Evolutionary conservation across 73 alveolate genomes (phyloP).

Genomic region (Durusdinium trenchii): DNA sequence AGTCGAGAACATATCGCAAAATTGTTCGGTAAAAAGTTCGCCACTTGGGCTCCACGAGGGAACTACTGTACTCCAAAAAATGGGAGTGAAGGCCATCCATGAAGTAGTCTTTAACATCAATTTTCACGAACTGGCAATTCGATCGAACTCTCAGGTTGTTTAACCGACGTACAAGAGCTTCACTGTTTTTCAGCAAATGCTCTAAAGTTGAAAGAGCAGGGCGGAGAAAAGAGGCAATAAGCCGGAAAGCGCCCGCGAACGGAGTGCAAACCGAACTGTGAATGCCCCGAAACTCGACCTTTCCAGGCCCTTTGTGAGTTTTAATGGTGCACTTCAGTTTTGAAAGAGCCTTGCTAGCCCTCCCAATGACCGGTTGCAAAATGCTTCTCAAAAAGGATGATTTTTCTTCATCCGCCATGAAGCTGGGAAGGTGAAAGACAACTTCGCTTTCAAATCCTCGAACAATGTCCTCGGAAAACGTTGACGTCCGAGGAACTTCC

Average conservation of each 20-base stretch:
- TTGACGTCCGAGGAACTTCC: not conserved
- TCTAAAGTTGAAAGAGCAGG: not conserved
- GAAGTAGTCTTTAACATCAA: not conserved
- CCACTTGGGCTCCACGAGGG: not conserved
- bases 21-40: not conserved
- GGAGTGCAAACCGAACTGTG: not conserved
- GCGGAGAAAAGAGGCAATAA: not conserved
- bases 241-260: not conserved
- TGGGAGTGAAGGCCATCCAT: conserved; percentile 3
- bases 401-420: not conserved
- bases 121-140: not conserved
- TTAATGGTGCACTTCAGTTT: not conserved
- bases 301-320: not conserved
- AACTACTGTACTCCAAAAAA: not conserved
- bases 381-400: not conserved
- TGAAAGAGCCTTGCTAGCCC: not conserved
- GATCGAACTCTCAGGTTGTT: not conserved
- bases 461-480: not conserved
- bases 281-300: not conserved
- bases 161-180: not conserved
- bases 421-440: not conserved
- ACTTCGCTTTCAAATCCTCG: not conserved
- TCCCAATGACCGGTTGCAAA: not conserved
- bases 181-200: conserved; percentile 21
- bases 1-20: not conserved